phyloP scores from a whole-genome alignment of 2,329 filamentous ascomycete genomes.

The Trichoderma gracile region DNA sequence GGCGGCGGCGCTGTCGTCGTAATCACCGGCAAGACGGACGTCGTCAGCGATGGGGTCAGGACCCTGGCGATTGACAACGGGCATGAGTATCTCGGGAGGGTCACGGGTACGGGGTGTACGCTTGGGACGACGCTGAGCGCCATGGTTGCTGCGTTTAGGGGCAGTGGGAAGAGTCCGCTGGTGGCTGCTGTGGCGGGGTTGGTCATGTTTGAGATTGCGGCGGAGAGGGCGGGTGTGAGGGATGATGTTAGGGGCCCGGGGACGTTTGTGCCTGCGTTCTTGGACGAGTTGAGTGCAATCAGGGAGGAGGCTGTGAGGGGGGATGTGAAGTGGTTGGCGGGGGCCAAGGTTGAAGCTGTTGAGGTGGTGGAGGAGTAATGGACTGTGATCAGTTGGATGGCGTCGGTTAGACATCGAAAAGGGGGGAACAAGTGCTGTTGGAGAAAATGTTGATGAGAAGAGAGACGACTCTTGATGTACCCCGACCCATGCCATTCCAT shows the following conservation, averaged over 20 bases:
- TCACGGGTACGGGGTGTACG: slow-evolving; percentile 83
- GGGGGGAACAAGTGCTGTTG: neutral
- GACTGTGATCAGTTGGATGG: neutral
- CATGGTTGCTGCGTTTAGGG: slow-evolving; percentile 63
- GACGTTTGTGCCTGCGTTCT: slow-evolving; percentile 80
- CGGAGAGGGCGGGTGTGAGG: slow-evolving; percentile 67
- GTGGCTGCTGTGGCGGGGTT: slow-evolving; percentile 71
- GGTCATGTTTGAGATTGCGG: slow-evolving; percentile 73
- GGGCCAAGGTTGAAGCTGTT: slow-evolving; percentile 50
- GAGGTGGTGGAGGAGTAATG: slow-evolving; percentile 26
- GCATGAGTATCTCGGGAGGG: slow-evolving; percentile 65
- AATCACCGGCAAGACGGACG: slow-evolving; percentile 78
- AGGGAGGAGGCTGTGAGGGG: slow-evolving; percentile 51
- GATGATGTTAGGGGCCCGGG: slow-evolving; percentile 74
- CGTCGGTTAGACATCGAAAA: neutral
- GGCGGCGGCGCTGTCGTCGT: slow-evolving; percentile 64
- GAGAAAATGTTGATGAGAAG: neutral
- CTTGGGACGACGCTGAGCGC: slow-evolving; percentile 80
- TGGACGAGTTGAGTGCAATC: slow-evolving; percentile 66
- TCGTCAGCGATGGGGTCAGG: slow-evolving; percentile 71
- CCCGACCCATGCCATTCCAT: neutral
- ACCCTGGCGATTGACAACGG: slow-evolving; percentile 75
- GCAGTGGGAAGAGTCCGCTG: slow-evolving; percentile 61
- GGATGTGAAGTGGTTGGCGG: slow-evolving; percentile 53
- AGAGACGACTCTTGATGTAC: neutral